phyloP scores from a whole-genome alignment of 2,329 filamentous ascomycete species.

The Ophiostoma sp. region DNA sequence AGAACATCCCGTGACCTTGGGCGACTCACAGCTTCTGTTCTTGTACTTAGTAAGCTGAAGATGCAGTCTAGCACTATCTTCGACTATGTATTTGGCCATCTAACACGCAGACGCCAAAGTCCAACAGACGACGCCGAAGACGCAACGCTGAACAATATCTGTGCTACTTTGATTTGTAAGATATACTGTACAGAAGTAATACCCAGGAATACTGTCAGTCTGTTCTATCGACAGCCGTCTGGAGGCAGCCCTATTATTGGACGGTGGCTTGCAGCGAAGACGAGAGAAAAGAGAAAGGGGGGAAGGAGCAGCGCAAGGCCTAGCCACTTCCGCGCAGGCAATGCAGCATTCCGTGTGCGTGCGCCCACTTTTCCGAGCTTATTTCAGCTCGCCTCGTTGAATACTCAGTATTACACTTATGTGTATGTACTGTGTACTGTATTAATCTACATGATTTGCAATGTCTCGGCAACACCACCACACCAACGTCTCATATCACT shows the following conservation, averaged over 20 bases:
- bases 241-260: slow-evolving; percentile 4
- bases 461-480: no score
- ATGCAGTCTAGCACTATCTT: neutral
- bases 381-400: slow-evolving; percentile 10
- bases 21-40: neutral
- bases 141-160: neutral
- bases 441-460: no score
- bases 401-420: neutral
- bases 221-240: neutral
- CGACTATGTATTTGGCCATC: neutral
- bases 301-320: neutral
- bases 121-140: neutral
- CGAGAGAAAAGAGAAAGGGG: neutral
- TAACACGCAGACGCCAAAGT: neutral
- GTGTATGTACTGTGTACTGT: neutral
- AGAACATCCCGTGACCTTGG: neutral
- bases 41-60: neutral
- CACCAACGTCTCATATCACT: no score
- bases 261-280: neutral
- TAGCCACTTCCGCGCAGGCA: neutral
- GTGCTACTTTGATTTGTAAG: neutral
- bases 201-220: no score
- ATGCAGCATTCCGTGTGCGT: neutral
- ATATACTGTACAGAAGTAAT: no score
- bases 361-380: slow-evolving; percentile 15